phyloP scores from a whole-genome alignment of 106 monocot genomes.

The Dioscorea dumetorum region DNA sequence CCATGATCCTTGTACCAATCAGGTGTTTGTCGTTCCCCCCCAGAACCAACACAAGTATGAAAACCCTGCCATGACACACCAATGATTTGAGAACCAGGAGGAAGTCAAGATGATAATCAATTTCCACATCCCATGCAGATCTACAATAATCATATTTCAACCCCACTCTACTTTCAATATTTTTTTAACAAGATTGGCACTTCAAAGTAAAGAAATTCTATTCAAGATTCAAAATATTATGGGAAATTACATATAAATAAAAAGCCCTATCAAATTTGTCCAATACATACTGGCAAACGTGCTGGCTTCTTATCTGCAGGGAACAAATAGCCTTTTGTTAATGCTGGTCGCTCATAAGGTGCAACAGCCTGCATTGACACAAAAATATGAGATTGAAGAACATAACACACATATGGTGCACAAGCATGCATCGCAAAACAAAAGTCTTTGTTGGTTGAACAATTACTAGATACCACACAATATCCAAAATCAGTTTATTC shows the following conservation, averaged over 20 bases:
- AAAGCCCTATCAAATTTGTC: background rate
- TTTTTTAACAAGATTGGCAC: no score
- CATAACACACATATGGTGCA: background rate
- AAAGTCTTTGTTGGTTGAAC: background rate
- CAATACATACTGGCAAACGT: conserved; percentile 61
- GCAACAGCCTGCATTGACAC: conserved; percentile 48
- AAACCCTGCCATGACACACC: conserved; percentile 38
- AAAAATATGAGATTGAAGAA: background rate
- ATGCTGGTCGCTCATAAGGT: conserved; percentile 82
- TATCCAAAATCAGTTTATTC: background rate
- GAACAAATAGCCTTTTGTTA: conserved; percentile 87
- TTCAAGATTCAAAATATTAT: no score
- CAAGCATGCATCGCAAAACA: background rate
- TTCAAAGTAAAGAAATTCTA: no score
- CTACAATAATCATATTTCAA: no score
- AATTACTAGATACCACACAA: background rate
- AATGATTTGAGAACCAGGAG: background rate
- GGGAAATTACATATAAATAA: background rate
- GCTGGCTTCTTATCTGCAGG: conserved; percentile 79
- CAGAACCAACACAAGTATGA: conserved; percentile 83
- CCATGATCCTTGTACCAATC: conserved; percentile 78
- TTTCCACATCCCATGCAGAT: no score
- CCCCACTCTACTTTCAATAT: no score
- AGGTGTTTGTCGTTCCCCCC: conserved; percentile 66
- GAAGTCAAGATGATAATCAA: background rate